Percentiles rank a stretch among this genome's conserved stretches.
phyloP scores from a whole-genome alignment of 768 basidiomycete genomes.

The Mrakia frigida region DNA sequence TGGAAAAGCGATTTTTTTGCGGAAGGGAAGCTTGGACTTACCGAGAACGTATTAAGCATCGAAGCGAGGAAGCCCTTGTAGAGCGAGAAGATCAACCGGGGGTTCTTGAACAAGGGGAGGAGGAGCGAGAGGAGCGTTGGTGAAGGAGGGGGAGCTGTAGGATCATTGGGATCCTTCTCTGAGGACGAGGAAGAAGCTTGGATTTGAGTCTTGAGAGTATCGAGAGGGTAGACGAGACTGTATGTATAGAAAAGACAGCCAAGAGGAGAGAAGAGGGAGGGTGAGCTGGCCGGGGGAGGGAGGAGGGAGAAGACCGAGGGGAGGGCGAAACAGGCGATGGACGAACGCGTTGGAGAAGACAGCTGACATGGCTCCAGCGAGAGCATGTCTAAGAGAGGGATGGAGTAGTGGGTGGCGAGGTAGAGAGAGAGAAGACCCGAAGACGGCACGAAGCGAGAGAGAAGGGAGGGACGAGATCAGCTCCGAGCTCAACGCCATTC shows the following conservation, averaged over 20 bases:
- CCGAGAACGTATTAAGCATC: conserved; percentile 99
- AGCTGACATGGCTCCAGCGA: conserved; percentile 88
- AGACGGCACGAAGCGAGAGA: not conserved
- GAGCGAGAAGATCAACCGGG: conserved; percentile 65
- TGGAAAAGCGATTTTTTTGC: not conserved
- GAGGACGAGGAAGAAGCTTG: conserved; percentile 59
- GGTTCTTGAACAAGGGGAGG: conserved; percentile 64
- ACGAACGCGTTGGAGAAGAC: conserved; percentile 90
- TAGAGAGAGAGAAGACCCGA: not conserved
- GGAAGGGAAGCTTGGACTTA: conserved; percentile 50
- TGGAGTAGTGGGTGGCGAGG: not conserved
- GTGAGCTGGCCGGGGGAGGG: conserved; percentile 26
- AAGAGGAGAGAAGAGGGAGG: not conserved
- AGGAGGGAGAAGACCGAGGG: not conserved
- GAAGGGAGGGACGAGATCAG: not conserved
- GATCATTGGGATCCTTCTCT: not conserved
- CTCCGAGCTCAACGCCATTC: not conserved
- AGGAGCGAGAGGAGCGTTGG: conserved; percentile 56
- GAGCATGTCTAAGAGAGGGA: conserved; percentile 60
- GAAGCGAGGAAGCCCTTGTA: conserved; percentile 92
- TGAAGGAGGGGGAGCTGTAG: not conserved
- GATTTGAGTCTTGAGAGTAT: conserved; percentile 92
- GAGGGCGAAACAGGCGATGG: not conserved
- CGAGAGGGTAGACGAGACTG: conserved; percentile 89
- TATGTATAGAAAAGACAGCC: not conserved